phyloP scores from a whole-genome alignment of 1,284 basidiomycete species.

The Sanghuangporus weigelae region DNA sequence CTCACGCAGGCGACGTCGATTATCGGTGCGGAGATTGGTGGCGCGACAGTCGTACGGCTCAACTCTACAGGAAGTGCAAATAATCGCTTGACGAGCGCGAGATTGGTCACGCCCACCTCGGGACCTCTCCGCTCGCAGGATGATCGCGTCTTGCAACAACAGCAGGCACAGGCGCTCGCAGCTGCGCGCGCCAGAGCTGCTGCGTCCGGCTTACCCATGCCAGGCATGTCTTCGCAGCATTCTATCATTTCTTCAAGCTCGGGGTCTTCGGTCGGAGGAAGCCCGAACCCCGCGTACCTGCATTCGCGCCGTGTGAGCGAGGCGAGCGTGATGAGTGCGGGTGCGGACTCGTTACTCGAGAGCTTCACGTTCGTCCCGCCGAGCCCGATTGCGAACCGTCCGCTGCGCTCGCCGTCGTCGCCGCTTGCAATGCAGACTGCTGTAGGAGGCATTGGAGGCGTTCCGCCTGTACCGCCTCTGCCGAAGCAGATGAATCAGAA shows the following conservation, averaged over 20 bases:
- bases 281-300: constrained; percentile 28
- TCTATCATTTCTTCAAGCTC: constrained; percentile 28
- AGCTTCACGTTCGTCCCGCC: constrained; percentile 82
- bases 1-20: constrained; percentile 58
- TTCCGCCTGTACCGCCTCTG: constrained; percentile 12
- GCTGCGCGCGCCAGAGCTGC: constrained; percentile 54
- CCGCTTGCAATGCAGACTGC: constrained; percentile 53
- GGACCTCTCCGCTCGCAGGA: constrained; percentile 5
- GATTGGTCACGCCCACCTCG: constrained; percentile 29
- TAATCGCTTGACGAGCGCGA: constrained; percentile 54
- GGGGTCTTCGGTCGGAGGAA: constrained; percentile 40
- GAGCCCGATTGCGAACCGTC: constrained; percentile 73
- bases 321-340: constrained; percentile 20
- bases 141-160: constrained; percentile 34
- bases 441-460: constrained; percentile 18
- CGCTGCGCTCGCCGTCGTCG: constrained; percentile 68
- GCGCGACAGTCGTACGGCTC: constrained; percentile 59
- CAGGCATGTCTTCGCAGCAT: constrained; percentile 18
- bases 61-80: constrained; percentile 41
- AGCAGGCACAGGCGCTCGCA: constrained; percentile 54
- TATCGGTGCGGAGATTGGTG: constrained; percentile 51
- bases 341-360: constrained; percentile 70
- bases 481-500: constrained; percentile 27
- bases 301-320: constrained; percentile 55
- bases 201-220: constrained; percentile 25